A percentile compares a stretch with the other conserved stretches of the same genome.
Conservation (phyloP, 192 early-diverging fungal genomes). For the Coemansia sp. region DNA sequence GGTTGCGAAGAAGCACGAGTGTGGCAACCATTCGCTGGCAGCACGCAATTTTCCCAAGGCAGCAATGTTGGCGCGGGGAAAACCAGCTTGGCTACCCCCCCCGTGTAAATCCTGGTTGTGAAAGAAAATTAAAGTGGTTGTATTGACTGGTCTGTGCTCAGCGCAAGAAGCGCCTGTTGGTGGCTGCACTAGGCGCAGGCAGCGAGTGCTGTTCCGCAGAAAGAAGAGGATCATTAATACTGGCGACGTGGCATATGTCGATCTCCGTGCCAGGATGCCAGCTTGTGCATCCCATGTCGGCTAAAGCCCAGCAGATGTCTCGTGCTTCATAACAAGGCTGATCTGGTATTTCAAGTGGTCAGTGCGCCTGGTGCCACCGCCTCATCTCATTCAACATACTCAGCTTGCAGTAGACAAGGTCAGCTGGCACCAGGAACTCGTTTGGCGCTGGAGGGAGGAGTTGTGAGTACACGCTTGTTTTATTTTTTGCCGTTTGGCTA, state of each 20-base stretch:
- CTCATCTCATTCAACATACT: not conserved
- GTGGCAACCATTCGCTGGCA: not conserved
- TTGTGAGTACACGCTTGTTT: not conserved
- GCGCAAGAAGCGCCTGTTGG: slow-evolving; percentile 9
- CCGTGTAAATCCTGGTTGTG: not conserved
- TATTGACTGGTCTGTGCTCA: slow-evolving; percentile 4
- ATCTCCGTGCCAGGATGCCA: not conserved
- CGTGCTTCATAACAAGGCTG: not conserved
- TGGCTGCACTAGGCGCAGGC: slow-evolving; percentile 1
- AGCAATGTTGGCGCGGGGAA: not conserved
- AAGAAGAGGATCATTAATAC: not conserved
- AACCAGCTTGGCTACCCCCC: slow-evolving; percentile 1
- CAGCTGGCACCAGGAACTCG: not conserved
- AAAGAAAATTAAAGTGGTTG: not conserved
- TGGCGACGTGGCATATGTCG: not conserved
- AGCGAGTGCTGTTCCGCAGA: not conserved
- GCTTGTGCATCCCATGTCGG: not conserved
- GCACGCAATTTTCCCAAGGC: slow-evolving; percentile 6
- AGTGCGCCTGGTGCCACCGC: not conserved
- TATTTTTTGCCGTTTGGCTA: not conserved
- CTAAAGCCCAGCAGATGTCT: not conserved
- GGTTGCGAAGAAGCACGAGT: not conserved
- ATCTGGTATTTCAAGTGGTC: slow-evolving; percentile 3
- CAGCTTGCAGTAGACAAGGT: not conserved
- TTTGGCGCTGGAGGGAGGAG: not conserved